Evolutionary conservation across 2,329 filamentous ascomycete species (phyloP).

Genomic region (Aotearoamyces nothofagi): DNA sequence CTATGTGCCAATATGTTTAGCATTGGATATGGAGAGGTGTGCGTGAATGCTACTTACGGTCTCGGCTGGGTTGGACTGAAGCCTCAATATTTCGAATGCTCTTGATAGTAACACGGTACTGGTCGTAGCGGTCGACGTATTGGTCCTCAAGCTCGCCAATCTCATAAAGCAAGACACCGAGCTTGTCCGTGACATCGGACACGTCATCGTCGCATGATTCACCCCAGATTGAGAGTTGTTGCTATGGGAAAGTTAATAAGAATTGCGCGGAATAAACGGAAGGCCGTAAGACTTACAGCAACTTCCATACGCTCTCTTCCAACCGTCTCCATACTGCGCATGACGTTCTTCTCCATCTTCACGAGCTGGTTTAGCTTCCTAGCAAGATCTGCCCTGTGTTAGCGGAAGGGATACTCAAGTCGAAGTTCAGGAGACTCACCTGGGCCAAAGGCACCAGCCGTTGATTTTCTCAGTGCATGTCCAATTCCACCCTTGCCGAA

Average conservation of each 20-base stretch:
- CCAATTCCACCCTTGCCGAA: constrained; percentile 63
- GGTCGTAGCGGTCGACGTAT: constrained; percentile 96
- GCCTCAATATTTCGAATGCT: constrained; percentile 98
- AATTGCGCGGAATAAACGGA: no score
- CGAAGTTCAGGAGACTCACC: no score
- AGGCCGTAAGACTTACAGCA: constrained; percentile 75
- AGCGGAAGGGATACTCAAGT: constrained; percentile 50
- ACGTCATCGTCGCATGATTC: constrained; percentile 94
- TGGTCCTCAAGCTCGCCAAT: constrained; percentile 95
- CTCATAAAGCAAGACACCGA: constrained; percentile 57
- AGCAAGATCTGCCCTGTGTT: constrained; percentile 68
- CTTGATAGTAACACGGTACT: constrained; percentile 98
- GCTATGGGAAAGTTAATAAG: constrained; percentile 31
- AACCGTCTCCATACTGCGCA: constrained; percentile 94
- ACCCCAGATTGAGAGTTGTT: constrained; percentile 98
- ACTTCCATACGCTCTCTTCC: constrained; percentile 97
- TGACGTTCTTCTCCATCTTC: constrained; percentile 99
- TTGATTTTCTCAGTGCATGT: constrained; percentile 54
- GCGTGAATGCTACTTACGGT: constrained; percentile 70
- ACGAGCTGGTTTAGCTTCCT: constrained; percentile 97
- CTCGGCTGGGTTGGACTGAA: constrained; percentile 92
- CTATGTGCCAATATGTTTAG: no score
- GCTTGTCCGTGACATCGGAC: constrained; percentile 96
- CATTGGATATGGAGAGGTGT: no score
- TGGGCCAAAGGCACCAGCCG: constrained; percentile 54